Percentiles rank a stretch among this genome's conserved stretches.
phyloP scores from a whole-genome alignment of 2,329 filamentous ascomycete genomes.

The Fusarium nematophilum region DNA sequence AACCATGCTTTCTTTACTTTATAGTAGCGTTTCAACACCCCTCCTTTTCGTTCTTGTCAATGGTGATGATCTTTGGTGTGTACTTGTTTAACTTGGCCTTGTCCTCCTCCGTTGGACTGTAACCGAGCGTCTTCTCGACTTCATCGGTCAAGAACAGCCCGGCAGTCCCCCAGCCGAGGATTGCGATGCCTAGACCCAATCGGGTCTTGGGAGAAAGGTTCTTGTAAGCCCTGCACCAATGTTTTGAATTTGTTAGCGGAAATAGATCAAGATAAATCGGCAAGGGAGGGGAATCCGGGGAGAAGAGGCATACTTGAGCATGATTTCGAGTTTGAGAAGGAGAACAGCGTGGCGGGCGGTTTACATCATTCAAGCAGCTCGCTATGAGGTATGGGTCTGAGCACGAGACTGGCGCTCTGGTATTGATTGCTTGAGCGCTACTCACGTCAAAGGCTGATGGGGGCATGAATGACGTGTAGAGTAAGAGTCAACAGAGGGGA shows the following conservation, averaged over 20 bases:
- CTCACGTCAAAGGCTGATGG: neutral
- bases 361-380: conserved; percentile 7
- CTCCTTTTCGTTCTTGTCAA: conserved; percentile 58
- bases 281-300: neutral
- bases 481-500: too few relatives aligned
- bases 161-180: conserved; percentile 80
- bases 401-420: neutral
- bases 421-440: neutral
- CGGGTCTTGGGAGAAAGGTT: conserved; percentile 77
- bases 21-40: neutral
- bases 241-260: conserved; percentile 8
- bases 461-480: too few relatives aligned
- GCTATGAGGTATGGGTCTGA: neutral
- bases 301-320: conserved; percentile 34
- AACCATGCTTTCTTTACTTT: too few relatives aligned
- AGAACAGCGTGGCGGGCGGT: neutral
- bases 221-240: conserved; percentile 78
- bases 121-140: conserved; percentile 78
- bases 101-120: conserved; percentile 79
- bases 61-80: conserved; percentile 70
- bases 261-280: neutral
- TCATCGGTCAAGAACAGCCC: conserved; percentile 80
- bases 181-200: conserved; percentile 75
- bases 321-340: conserved; percentile 16
- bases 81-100: conserved; percentile 71